Percentiles rank a stretch among this genome's conserved stretches.
phyloP scores from a whole-genome alignment of 805 yeast genomes.

The Myxozyma melibiosi region DNA sequence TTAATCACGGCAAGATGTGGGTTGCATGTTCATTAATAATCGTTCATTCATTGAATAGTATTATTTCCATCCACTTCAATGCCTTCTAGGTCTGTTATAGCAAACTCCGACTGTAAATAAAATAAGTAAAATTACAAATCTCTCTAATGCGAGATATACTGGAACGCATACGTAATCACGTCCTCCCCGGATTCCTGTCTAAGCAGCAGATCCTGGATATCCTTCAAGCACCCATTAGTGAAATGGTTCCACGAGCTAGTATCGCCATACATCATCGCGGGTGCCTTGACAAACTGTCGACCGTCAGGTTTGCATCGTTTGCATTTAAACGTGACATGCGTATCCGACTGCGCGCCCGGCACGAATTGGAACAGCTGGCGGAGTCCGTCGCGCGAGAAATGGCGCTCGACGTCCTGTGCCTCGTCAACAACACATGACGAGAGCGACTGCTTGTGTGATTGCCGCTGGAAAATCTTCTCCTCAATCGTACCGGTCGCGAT shows the following conservation, averaged over 20 bases:
- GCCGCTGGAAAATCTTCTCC: conserved; percentile 94
- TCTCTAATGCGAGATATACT: conserved; percentile 76
- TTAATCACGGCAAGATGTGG: no score
- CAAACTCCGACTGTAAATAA: no score
- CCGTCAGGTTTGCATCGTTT: conserved; percentile 66
- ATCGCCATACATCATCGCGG: conserved; percentile 95
- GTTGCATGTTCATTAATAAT: background rate
- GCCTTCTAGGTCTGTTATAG: no score
- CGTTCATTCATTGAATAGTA: background rate
- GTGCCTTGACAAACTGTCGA: conserved; percentile 63
- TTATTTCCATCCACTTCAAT: no score
- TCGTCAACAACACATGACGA: conserved; percentile 98
- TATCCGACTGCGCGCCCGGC: conserved; percentile 72
- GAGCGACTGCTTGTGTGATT: conserved; percentile 87
- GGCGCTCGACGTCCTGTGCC: conserved; percentile 89
- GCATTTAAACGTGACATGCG: conserved; percentile 90
- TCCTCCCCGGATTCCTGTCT: conserved; percentile 69
- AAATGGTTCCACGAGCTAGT: conserved; percentile 97
- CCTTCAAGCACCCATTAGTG: conserved; percentile 58
- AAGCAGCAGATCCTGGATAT: conserved; percentile 75
- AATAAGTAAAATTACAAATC: background rate
- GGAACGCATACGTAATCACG: conserved; percentile 85
- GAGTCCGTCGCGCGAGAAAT: conserved; percentile 81
- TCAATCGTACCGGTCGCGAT: conserved; percentile 94
- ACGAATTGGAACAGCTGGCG: conserved; percentile 73